Base-by-base conservation (phyloP, 148 eudicot genomes). In the Cornus florida region DNA sequence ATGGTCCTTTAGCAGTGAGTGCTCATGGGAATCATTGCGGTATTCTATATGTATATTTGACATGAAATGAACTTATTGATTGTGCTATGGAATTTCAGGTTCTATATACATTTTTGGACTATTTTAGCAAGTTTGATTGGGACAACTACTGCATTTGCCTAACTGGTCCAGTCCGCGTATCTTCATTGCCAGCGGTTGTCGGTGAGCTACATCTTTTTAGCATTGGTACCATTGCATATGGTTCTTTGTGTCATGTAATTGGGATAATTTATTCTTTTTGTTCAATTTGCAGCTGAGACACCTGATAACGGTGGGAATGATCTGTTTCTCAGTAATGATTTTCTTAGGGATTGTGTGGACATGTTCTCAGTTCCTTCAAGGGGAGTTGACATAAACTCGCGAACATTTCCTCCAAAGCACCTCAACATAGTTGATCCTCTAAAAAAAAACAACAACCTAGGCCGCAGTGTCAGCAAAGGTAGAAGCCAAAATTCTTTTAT, bases 1-100 rank as follows among this genome's bases (percentile, higher is more conserved):
- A 85, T 81, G 99, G 98, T 68, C 99, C 99, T 80, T 86, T 94
- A 83, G 91, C 95, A n/a, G 99, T 97, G 90, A 92, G 99, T 90
- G 28, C 73, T 77, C 24, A 8, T 80, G 39, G 14, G 50, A 75
- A 77, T 73, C 31, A 39, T 32, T 60, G 75, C 64, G 20, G 31
- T 62, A 64, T 82, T 81, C 48, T 19, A 70, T 16, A 72, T 53
- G 74, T 38, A 71, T 72, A 66, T 70, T 74, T 71, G 60, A 32
- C 65, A 74, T 77, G 67, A 74, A 73, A 79, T 81, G 38, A 77
- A 65, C 74, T 56, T 43, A 66, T 70, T 57, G 19, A 17, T 32
- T 80, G 16, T 73, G 84, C 79, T 84, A 76, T 76, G 83, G 57
- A 78, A 80, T 84, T 81, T 81, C 81, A 97, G 99, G 99, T 97